phyloP scores from a whole-genome alignment of 2,329 filamentous ascomycete genomes.

The Colletotrichum sp. region DNA sequence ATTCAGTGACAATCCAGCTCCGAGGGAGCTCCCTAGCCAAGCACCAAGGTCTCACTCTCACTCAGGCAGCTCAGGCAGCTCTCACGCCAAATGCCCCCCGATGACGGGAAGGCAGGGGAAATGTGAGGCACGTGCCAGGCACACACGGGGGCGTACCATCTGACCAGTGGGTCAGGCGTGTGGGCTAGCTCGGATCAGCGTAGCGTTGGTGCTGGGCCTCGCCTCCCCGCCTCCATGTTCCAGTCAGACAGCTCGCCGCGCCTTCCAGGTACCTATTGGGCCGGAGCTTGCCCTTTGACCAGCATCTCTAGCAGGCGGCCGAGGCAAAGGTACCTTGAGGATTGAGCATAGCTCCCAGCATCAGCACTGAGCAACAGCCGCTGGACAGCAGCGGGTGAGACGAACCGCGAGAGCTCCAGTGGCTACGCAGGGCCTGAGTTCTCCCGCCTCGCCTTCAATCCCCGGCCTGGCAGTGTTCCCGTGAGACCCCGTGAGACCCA shows the following conservation, averaged over 20 bases:
- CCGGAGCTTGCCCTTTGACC: background rate
- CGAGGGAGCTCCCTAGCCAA: background rate
- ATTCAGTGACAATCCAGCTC: background rate
- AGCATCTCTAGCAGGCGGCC: background rate
- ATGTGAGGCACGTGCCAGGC: slow-evolving; percentile 18
- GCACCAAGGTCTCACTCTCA: background rate
- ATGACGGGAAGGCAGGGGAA: slow-evolving; percentile 16
- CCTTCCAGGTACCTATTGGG: background rate
- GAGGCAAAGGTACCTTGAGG: background rate
- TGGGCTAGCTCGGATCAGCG: slow-evolving; percentile 17
- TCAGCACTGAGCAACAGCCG: background rate
- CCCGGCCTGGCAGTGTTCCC: background rate
- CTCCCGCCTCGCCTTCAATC: slow-evolving; percentile 12
- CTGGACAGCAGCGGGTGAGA: background rate
- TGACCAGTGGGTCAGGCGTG: slow-evolving; percentile 19
- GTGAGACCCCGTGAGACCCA: background rate
- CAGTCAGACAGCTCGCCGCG: slow-evolving; percentile 7
- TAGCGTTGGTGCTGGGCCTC: slow-evolving; percentile 19
- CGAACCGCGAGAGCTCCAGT: background rate
- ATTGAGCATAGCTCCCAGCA: background rate
- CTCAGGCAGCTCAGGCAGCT: background rate
- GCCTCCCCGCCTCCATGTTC: slow-evolving; percentile 19
- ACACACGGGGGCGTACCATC: slow-evolving; percentile 14
- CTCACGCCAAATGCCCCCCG: background rate
- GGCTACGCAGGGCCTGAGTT: slow-evolving; percentile 2